Base-by-base conservation (phyloP, 2,329 filamentous ascomycete genomes). In the Trichoderma oligosporum region DNA sequence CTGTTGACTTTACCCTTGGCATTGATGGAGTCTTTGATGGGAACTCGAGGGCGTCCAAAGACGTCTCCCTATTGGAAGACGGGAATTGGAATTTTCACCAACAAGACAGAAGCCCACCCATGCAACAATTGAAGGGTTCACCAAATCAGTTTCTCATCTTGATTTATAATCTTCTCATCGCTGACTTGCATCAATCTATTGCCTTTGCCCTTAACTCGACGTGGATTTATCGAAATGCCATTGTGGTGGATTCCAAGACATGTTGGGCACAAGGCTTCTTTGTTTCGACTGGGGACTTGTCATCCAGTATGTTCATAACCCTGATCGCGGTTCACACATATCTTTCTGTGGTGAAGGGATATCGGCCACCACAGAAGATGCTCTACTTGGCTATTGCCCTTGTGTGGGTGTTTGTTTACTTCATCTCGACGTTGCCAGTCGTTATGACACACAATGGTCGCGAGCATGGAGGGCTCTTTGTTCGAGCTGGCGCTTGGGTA, bases 261-360 rank as follows among this genome's bases (percentile, higher is more conserved):
- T 89, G 86, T 70, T 80, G 74, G 64, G 78, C 78, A 0, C 86
- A 90, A 68, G 86, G 85, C n/a, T 84, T 85, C 70, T 82, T 89
- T 46, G 74, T 89, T 2, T 86, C 84, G 4, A 82, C 80, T 0
- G 87, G 86, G 27, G 85, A 88, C 65, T 65, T 89, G 54, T 78
- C 84, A 0, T 85, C 82, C 22, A 86, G 84, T 60, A 78, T 86
- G 53, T 89, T 87, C 67, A 85, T 88, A 61, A 79, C 83, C 2
- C 73, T 76, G 1, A 87, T 89, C 62, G 86, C 84, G 4, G 59
- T 85, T 0, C 85, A 89, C 65, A 88, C 86, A 0, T 88, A 86
- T 62, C 73, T 83, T 6, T 81, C 79, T 0, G 80, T 89, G 2
- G 80, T 88, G 2, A 75, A 76, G 35, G 75, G 79, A 8, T 82